phyloP scores from a whole-genome alignment of 768 basidiomycete genomes.

The Trametes cubensis region DNA sequence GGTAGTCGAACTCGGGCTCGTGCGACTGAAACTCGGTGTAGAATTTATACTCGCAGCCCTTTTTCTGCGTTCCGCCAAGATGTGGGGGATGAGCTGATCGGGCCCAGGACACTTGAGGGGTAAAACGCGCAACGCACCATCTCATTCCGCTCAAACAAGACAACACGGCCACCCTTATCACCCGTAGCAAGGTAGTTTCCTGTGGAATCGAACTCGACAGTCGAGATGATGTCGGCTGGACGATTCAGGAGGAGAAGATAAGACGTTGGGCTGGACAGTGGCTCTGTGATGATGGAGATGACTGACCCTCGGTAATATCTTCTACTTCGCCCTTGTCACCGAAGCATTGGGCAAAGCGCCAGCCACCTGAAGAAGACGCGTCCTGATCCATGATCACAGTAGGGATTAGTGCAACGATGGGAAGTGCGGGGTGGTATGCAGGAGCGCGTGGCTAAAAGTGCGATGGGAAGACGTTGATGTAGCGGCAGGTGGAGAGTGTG shows the following conservation, averaged over 20 bases:
- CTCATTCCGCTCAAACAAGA: conserved; percentile 98
- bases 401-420: conserved; percentile 27
- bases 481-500: conserved; percentile 12
- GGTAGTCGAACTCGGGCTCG: conserved; percentile 99
- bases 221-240: conserved; percentile 99
- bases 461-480: conserved; percentile 33
- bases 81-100: conserved; percentile 11
- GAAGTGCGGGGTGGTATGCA: conserved; percentile 21
- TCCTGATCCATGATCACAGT: conserved; percentile 75
- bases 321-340: conserved; percentile 99
- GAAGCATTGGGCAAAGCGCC: conserved; percentile 99
- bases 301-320: conserved; percentile 96
- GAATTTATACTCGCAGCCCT: conserved; percentile 99
- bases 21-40: conserved; percentile 99
- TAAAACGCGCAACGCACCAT: conserved; percentile 56
- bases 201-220: conserved; percentile 99
- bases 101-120: background rate
- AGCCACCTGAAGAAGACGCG: conserved; percentile 81
- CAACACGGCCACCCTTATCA: conserved; percentile 98
- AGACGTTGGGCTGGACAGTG: conserved; percentile 23
- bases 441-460: conserved; percentile 9
- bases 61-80: conserved; percentile 66
- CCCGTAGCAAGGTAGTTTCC: conserved; percentile 99
- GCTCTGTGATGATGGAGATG: conserved; percentile 14
- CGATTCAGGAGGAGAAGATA: conserved; percentile 30